Evolutionary conservation across 2,329 filamentous ascomycete genomes (phyloP).

Genomic region (Ascosphaera aggregata): DNA sequence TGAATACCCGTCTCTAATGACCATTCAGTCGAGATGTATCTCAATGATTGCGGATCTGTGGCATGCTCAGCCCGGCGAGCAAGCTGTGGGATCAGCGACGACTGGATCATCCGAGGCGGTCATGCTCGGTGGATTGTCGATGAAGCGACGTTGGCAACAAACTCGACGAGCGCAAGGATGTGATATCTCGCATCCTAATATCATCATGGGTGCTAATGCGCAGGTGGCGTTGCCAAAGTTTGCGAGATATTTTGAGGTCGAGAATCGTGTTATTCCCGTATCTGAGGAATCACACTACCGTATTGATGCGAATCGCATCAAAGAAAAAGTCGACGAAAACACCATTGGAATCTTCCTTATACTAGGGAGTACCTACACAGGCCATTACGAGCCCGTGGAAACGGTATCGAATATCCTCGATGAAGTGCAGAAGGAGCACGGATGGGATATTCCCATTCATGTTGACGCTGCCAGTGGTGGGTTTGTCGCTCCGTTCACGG

Average conservation of each 20-base stretch:
- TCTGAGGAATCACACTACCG: slow-evolving; percentile 35
- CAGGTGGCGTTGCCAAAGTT: slow-evolving; percentile 55
- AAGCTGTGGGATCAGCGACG: slow-evolving; percentile 43
- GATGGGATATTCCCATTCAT: slow-evolving; percentile 39
- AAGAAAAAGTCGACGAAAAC: slow-evolving; percentile 48
- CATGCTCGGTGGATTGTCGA: slow-evolving; percentile 44
- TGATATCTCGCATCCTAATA: slow-evolving; percentile 41
- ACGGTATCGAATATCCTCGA: slow-evolving; percentile 42
- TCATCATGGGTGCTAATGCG: slow-evolving; percentile 51
- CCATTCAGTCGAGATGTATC: slow-evolving; percentile 43
- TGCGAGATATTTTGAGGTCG: slow-evolving; percentile 50
- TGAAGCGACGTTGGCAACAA: slow-evolving; percentile 55
- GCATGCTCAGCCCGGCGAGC: slow-evolving; percentile 36
- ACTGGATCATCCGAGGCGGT: slow-evolving; percentile 51
- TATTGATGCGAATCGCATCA: slow-evolving; percentile 39
- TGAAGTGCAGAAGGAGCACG: slow-evolving; percentile 35
- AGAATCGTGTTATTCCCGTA: slow-evolving; percentile 40
- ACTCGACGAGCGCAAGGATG: slow-evolving; percentile 35
- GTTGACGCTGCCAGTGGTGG: slow-evolving; percentile 21
- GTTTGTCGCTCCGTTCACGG: slow-evolving; percentile 20
- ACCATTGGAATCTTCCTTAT: slow-evolving; percentile 58
- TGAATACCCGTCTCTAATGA: slow-evolving; percentile 35
- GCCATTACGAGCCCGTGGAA: slow-evolving; percentile 49
- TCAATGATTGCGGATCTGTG: slow-evolving; percentile 45
- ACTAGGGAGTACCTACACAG: slow-evolving; percentile 48